Evolutionary conservation across 208 protist genomes (phyloP), one percentile per base, ranked within the genome.

Genomic region (Acanthamoeba healyi): DNA sequence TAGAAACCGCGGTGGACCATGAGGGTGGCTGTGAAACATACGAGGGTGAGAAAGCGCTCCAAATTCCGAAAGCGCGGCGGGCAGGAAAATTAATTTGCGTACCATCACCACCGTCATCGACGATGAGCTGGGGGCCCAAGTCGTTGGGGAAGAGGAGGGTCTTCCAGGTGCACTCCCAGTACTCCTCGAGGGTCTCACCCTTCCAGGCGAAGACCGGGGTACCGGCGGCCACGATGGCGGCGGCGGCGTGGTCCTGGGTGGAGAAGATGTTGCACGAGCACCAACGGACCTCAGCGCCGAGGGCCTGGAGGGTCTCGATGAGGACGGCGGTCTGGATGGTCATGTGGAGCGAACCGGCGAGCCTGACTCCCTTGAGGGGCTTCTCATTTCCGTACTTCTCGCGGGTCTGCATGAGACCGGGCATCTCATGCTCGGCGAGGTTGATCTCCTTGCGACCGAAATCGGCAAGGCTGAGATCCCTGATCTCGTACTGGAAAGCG

Each of bases 341-440:
- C 99, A 99, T 99, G 98, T 99, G 99, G 58, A 99, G 98, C 96
- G 98, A 99, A 44, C 99, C 99, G 29, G 98, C 98, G 95, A 99
- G 99, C 95, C 99, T 98, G 51, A 98, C 98, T 82, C 99, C 99
- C 42, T 98, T 98, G 29, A 99, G 97, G 54, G 98, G 99, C 97
- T 99, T 96, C 49, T 96, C 95, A 14, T 96, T 40, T 67, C 98
- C 98, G 88, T 97, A 97, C 94, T 98, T 97, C 63, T 96, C 94
- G 82, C 99, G 98, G 40, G 98, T 96, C 92, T 98, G 96, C 99
- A 99, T 99, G 49, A 99, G 98, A 82, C 99, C 99, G 81, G 99
- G 99, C 99, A 99, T 99, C 97, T 99, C 99, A 95, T 99, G 98
- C 97, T 99, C 99, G 36, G 99, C 99, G 42, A 99, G 97, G 67